phyloP scores from a whole-genome alignment of 805 yeast genomes.

The Teunomyces lycoperdinae region DNA sequence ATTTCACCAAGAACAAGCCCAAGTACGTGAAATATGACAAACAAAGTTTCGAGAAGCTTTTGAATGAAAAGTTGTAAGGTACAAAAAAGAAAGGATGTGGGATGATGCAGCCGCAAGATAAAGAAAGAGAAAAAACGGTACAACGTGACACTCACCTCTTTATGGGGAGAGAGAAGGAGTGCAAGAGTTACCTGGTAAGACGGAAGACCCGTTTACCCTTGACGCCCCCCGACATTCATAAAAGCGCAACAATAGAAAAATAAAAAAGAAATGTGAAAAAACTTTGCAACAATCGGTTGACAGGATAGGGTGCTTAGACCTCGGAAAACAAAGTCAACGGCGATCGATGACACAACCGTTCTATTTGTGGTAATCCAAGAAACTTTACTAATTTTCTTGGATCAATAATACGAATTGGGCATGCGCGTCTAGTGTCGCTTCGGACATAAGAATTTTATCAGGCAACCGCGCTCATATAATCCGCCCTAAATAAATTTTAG shows the following conservation, averaged over 20 bases:
- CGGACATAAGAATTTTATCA: not conserved
- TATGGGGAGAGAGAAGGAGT: too few relatives aligned
- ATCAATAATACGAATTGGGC: not conserved
- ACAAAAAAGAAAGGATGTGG: not conserved
- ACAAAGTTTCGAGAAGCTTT: slow-evolving; percentile 38
- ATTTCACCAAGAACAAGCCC: slow-evolving; percentile 64
- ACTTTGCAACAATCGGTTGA: not conserved
- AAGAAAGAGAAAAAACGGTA: not conserved
- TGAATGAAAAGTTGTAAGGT: slow-evolving; percentile 13
- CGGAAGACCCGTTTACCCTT: not conserved
- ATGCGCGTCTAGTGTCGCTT: not conserved
- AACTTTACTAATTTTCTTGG: not conserved
- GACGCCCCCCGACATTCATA: not conserved
- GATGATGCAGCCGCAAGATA: not conserved
- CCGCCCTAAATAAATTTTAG: not conserved
- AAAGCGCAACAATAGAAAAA: not conserved
- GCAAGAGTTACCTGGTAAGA: not conserved
- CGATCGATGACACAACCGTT: not conserved
- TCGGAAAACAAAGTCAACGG: not conserved
- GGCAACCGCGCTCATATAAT: not conserved
- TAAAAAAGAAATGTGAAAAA: not conserved
- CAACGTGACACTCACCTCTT: too few relatives aligned
- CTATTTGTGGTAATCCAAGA: not conserved
- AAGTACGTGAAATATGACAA: slow-evolving; percentile 70
- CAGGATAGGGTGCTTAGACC: slow-evolving; percentile 1